phyloP scores from a whole-genome alignment of 176 grass and related monocot genomes.

The Hordeum vulgare region MorexV3_pseudomolecules_assembly NC_058520.1:291106542-291107041 shows the following conservation, averaged over 20 bases:
- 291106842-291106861: background rate
- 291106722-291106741: background rate
- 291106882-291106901: too few species aligned
- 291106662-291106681: background rate
- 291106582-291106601: background rate
- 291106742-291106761: background rate
- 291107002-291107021: too few species aligned
- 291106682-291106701: background rate
- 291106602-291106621: background rate
- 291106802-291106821: background rate
- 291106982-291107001: too few species aligned
- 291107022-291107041: too few species aligned
- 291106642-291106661: background rate
- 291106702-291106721: background rate
- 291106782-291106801: background rate
- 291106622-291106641: background rate
- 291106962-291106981: too few species aligned
- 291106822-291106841: background rate
- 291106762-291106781: background rate
- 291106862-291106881: background rate
- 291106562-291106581: background rate
- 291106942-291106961: too few species aligned
- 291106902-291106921: too few species aligned
- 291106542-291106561: background rate
- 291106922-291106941: too few species aligned